Percentiles rank a stretch among this genome's conserved stretches.
phyloP scores from a whole-genome alignment of 371 early-diverging fungal species.

The Mucor lusitanicus region DNA sequence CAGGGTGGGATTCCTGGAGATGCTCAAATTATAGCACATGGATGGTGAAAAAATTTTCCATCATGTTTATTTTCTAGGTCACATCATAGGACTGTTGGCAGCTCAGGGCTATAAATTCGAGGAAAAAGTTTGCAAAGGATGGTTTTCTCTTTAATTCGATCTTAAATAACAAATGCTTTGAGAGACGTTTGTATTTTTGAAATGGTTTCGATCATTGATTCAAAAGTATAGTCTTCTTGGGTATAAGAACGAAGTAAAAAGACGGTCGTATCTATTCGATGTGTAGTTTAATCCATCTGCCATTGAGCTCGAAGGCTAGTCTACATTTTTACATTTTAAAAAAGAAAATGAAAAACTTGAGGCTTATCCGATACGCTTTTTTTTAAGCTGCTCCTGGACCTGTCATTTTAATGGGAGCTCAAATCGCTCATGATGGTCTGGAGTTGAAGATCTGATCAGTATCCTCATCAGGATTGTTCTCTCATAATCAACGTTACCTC shows the following conservation, averaged over 20 bases:
- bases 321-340: constrained; percentile 12
- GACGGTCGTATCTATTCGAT: constrained; percentile 40
- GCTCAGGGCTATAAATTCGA: background rate
- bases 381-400: background rate
- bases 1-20: background rate
- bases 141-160: constrained; percentile 30
- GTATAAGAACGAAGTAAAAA: constrained; percentile 15
- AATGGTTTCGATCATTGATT: background rate
- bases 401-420: background rate
- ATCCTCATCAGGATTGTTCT: too few relatives aligned
- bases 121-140: constrained; percentile 11
- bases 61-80: constrained; percentile 1
- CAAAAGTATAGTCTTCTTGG: constrained; percentile 14
- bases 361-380: background rate
- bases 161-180: constrained; percentile 20
- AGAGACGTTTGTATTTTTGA: constrained; percentile 12
- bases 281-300: constrained; percentile 32
- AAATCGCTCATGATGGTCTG: background rate
- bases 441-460: too few relatives aligned
- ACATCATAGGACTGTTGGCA: background rate
- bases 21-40: background rate
- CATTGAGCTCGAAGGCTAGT: constrained; percentile 36
- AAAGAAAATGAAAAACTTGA: constrained; percentile 12
- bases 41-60: constrained; percentile 12
- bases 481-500: too few relatives aligned